Evolutionary conservation across 2,329 filamentous ascomycete genomes (phyloP).

Genomic region (Capronia americana): DNA sequence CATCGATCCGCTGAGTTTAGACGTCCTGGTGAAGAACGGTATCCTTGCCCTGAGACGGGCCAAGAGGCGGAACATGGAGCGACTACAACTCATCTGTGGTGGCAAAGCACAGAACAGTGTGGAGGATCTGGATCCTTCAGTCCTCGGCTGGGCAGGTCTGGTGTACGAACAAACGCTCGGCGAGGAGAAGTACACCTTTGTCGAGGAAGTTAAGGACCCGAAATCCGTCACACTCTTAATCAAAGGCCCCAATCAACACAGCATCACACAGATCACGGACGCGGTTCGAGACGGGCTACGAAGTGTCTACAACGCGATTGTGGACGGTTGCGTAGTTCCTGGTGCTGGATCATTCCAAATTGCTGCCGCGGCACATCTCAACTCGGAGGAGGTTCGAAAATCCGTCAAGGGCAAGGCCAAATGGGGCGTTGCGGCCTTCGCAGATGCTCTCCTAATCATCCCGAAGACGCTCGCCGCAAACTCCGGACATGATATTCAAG

Average conservation of each 20-base stretch:
- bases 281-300: constrained; percentile 93
- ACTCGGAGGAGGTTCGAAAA: constrained; percentile 84
- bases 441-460: constrained; percentile 91
- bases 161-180: constrained; percentile 98
- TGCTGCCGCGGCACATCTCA: constrained; percentile 84
- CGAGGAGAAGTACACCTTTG: constrained; percentile 98
- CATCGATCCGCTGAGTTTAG: constrained; percentile 93
- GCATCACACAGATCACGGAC: constrained; percentile 95
- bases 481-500: constrained; percentile 94
- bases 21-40: constrained; percentile 96
- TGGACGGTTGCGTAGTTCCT: constrained; percentile 94
- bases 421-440: constrained; percentile 92
- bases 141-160: constrained; percentile 92
- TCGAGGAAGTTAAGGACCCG: constrained; percentile 97
- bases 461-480: constrained; percentile 98
- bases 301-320: constrained; percentile 99
- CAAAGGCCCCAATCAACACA: constrained; percentile 97
- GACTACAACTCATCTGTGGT: constrained; percentile 91
- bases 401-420: constrained; percentile 97
- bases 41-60: constrained; percentile 92
- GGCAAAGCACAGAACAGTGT: constrained; percentile 94
- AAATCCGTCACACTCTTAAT: constrained; percentile 98
- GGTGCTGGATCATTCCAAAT: constrained; percentile 96
- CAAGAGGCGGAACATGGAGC: constrained; percentile 99
- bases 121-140: constrained; percentile 84